Evolutionary conservation across 2,329 filamentous ascomycete genomes (phyloP).

Genomic region (Chrysosporium queenslandicum): DNA sequence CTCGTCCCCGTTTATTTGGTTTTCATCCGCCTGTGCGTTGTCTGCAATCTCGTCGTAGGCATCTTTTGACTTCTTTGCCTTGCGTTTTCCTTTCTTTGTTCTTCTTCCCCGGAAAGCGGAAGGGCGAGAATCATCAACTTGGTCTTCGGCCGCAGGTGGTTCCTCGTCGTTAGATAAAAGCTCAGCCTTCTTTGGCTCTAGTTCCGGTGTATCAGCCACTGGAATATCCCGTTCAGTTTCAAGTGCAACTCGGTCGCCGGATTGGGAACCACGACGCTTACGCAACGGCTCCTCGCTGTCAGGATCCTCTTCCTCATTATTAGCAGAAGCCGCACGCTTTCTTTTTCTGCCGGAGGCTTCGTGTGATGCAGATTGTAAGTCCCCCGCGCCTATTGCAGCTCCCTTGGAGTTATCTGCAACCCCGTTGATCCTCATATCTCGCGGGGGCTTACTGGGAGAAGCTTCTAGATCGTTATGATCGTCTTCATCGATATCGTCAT

Average conservation of each 20-base stretch:
- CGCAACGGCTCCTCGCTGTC: constrained; percentile 34
- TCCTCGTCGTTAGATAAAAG: constrained; percentile 21
- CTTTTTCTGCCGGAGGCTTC: constrained; percentile 35
- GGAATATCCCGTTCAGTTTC: constrained; percentile 21
- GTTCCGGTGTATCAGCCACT: constrained; percentile 20
- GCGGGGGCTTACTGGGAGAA: constrained; percentile 33
- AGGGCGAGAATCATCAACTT: constrained; percentile 25
- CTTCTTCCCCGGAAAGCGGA: constrained; percentile 31
- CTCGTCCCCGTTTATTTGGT: constrained; percentile 36
- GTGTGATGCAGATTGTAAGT: constrained; percentile 20
- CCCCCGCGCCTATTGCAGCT: constrained; percentile 24
- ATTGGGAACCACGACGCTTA: constrained; percentile 34
- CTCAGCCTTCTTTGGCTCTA: constrained; percentile 14
- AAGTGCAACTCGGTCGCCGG: constrained; percentile 16
- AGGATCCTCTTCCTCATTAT: constrained; percentile 22
- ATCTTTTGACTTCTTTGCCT: constrained; percentile 35
- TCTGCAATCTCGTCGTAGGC: constrained; percentile 28
- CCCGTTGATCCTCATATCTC: constrained; percentile 27
- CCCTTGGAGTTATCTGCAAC: constrained; percentile 18
- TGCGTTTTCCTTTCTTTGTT: constrained; percentile 39
- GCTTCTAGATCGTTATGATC: constrained; percentile 26
- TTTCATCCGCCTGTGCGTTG: constrained; percentile 30
- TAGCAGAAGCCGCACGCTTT: constrained; percentile 28
- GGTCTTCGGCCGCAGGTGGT: constrained; percentile 21
- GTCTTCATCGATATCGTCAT: constrained; percentile 33